Evolutionary conservation across 2,329 filamentous ascomycete species (phyloP), one percentile per base, ranked within the genome.

Genomic region (Alternaria sp.): DNA sequence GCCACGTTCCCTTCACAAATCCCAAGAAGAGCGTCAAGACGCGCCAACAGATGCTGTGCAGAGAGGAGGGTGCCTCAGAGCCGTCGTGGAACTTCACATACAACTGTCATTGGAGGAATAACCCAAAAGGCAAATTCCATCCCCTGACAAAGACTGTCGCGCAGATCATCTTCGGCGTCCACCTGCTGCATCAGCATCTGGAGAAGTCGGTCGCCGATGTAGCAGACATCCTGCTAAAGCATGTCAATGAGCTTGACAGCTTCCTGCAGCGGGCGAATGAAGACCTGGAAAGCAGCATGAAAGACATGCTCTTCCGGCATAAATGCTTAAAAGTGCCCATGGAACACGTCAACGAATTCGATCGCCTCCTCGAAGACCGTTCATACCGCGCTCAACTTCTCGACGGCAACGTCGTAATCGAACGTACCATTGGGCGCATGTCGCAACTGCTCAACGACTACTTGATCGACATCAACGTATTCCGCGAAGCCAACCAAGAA

Each of bases 241-340:
- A 98, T 76, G 95, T 98, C 60, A 91, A 97, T 72, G 94, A 98
- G 77, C 87, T 98, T 29, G 95, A 98, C 77, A 89, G 90, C 69
- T 97, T 97, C 71, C 81, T 98, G 33, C 92, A 96, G 76, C 87
- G 90, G 17, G 90, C 92, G 0, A 86, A 92, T 41, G 93, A 96
- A 69, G 94, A 97, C 74, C 88, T 97, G 51, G 85, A 90, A 44
- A 81, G 93, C 51, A 92, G 93, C 4, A 85, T 88, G 42, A 82
- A 87, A 60, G 95, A 98, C 74, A 88, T 98, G 63, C 54, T 76
- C 29, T 77, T 77, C 58, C 88, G 94, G 24, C 88, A 96, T 61
- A 88, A 90, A 58, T 90, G 90, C 73, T 81, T 98, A 52, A 90
- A 90, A 72, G 80, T 97, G 39, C 93, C 94, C 2, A 88, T 98